phyloP scores from a whole-genome alignment of 768 basidiomycete genomes.

The Agrocybe pediades region DNA sequence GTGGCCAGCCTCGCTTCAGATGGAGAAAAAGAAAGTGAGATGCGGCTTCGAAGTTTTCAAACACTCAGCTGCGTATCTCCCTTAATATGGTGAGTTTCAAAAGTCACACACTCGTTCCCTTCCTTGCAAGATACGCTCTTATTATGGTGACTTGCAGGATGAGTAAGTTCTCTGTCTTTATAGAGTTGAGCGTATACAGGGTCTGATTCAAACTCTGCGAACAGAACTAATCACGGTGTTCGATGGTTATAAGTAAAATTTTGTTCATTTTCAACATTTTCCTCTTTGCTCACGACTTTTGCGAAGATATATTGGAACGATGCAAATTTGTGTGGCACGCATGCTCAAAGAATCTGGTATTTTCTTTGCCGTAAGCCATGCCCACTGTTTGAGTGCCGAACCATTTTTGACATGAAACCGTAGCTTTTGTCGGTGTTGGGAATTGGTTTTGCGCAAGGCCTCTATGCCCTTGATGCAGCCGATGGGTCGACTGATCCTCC shows the following conservation, averaged over 20 bases:
- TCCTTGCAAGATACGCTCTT: too few species aligned
- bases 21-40: constrained; percentile 32
- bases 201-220: constrained; percentile 1
- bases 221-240: constrained; percentile 80
- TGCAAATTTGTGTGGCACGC: constrained; percentile 91
- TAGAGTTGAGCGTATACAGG: not conserved
- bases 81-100: constrained; percentile 71
- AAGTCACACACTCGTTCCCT: too few species aligned
- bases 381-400: constrained; percentile 21
- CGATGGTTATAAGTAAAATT: constrained; percentile 72
- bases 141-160: constrained; percentile 72
- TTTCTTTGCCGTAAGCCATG: constrained; percentile 74
- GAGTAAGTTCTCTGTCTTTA: constrained; percentile 69
- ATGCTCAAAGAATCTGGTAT: constrained; percentile 94
- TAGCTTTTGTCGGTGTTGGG: constrained; percentile 83
- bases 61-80: constrained; percentile 86
- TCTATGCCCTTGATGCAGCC: constrained; percentile 90
- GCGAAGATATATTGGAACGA: constrained; percentile 79
- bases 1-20: constrained; percentile 51
- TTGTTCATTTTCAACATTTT: not conserved
- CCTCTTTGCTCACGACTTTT: not conserved
- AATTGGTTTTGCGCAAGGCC: constrained; percentile 81
- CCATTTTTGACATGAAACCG: not conserved
- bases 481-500: constrained; percentile 71
- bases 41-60: constrained; percentile 79